These are phyloP conservation scores for Eimeria necatrix DNA, from an alignment of 169 alveolate species.

Conservation along the genomic window DNA sequence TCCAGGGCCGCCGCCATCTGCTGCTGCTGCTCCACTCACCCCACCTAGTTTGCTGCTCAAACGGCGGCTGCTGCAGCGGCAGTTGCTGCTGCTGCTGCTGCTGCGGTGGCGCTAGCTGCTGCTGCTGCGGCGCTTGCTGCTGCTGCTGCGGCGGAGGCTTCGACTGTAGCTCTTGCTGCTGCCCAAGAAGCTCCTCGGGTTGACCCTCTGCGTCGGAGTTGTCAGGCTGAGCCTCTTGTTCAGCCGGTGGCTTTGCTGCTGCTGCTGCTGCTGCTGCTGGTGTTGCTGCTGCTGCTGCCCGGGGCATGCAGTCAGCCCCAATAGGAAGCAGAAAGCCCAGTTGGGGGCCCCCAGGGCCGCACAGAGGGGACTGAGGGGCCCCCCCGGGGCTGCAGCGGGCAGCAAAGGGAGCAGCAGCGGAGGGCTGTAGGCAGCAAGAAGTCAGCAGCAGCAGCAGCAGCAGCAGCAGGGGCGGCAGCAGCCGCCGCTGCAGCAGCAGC, in stretches of 20 bases:
- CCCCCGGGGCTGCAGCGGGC: constrained; percentile 8
- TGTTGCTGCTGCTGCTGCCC: not conserved
- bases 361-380: not conserved
- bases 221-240: not conserved
- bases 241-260: not conserved
- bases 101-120: not conserved
- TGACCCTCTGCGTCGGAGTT: not conserved
- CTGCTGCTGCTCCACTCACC: not conserved
- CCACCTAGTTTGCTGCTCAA: not conserved
- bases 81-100: not conserved
- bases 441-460: not conserved
- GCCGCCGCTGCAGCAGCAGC: not conserved
- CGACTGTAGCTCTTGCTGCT: not conserved
- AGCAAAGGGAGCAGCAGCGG: not conserved
- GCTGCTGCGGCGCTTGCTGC: not conserved
- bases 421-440: not conserved
- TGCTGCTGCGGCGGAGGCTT: not conserved
- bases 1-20: not conserved
- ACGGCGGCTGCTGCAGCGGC: constrained; percentile 18
- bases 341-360: not conserved
- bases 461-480: not conserved
- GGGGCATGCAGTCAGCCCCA: not conserved
- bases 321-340: not conserved
- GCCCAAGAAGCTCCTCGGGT: not conserved
- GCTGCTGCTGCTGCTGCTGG: constrained; percentile 32